Evolutionary conservation across 257 asterid species (phyloP), one percentile per base, ranked within the genome.

Genomic region (Cinchona pubescens): DNA sequence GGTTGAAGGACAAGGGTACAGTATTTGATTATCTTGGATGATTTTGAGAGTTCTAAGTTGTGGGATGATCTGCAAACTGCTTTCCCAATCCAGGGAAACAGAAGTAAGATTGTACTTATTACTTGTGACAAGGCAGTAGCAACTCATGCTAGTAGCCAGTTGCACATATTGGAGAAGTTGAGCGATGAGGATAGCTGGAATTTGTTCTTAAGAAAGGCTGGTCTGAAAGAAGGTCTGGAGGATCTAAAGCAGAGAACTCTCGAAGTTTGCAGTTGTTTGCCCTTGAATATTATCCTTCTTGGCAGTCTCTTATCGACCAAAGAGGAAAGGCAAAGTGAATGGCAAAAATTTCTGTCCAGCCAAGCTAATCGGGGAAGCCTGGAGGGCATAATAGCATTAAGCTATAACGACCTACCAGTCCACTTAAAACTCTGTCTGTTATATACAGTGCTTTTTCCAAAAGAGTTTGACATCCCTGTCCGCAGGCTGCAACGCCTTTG

Each of bases 401-500:
- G 87, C 83, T 83, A 77, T 35, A 65, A 69, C 0, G 72, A 75
- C 59, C 73, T 77, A 53, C 61, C 73, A 21, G 61, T 27, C 69
- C 72, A 61, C 45, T 61, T 49, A 55, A 78, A 80, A 69, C 84
- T 78, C 25, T 83, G 81, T 63, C 51, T 80, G 30, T 82, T 81
- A 30, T 84, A 84, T 71, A 69, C 81, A 76, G 79, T 72, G 65
- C 73, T 84, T 61, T 84, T 84, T 48, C 87, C 87, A 11, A 70
- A 75, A 72, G 85, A 78, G 77, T 69, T 65, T 59, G 79, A 84
- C 19, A 81, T 84, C 77, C 81, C 85, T 7, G 83, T 78, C 16
- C 83, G 87, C 58, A 78, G 87, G 81, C 71, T 81, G 71, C 77
- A 72, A 5, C 80, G 85, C 27, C 59, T 84, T 35, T 84, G 87